Percentiles rank a stretch among this genome's conserved stretches.
phyloP scores from a whole-genome alignment of 495 filamentous ascomycete genomes.

The Stereocaulon alpinum region DNA sequence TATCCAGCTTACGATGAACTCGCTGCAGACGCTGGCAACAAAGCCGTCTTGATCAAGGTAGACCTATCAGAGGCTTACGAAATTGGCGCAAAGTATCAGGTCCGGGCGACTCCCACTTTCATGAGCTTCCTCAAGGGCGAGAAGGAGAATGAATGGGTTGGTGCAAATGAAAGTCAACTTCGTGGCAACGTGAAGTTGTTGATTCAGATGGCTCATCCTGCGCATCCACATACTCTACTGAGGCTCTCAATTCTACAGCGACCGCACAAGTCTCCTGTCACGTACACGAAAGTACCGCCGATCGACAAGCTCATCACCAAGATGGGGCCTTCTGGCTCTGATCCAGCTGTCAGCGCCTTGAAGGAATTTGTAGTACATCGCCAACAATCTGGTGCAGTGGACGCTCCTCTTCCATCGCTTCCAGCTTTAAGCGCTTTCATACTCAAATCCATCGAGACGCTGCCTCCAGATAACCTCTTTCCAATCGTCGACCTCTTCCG shows the following conservation, averaged over 20 bases:
- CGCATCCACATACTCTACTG: slow-evolving; percentile 64
- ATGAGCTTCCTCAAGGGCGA: slow-evolving; percentile 73
- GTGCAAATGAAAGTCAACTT: slow-evolving; percentile 58
- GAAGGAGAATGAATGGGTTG: slow-evolving; percentile 70
- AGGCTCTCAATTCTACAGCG: slow-evolving; percentile 58
- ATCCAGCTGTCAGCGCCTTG: slow-evolving; percentile 44
- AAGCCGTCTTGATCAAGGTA: slow-evolving; percentile 69
- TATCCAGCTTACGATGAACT: slow-evolving; percentile 78
- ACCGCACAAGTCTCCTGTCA: slow-evolving; percentile 51
- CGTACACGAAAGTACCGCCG: slow-evolving; percentile 72
- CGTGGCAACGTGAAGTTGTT: slow-evolving; percentile 63
- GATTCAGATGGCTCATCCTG: slow-evolving; percentile 63
- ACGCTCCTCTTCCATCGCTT: slow-evolving; percentile 53
- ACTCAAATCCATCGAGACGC: slow-evolving; percentile 35
- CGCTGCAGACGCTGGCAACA: slow-evolving; percentile 60
- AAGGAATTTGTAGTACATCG: slow-evolving; percentile 54
- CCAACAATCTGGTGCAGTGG: slow-evolving; percentile 40
- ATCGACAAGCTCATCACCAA: slow-evolving; percentile 76
- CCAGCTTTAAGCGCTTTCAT: slow-evolving; percentile 44
- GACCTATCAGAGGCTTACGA: slow-evolving; percentile 61
- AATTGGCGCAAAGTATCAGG: slow-evolving; percentile 52
- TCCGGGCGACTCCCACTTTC: slow-evolving; percentile 80
- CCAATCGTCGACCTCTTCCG: slow-evolving; percentile 75
- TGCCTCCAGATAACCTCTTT: slow-evolving; percentile 54
- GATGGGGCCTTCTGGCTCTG: slow-evolving; percentile 44